Evolutionary conservation across 208 protist species (phyloP).

Genomic region (Leptomonas pyrrhocoris): DNA sequence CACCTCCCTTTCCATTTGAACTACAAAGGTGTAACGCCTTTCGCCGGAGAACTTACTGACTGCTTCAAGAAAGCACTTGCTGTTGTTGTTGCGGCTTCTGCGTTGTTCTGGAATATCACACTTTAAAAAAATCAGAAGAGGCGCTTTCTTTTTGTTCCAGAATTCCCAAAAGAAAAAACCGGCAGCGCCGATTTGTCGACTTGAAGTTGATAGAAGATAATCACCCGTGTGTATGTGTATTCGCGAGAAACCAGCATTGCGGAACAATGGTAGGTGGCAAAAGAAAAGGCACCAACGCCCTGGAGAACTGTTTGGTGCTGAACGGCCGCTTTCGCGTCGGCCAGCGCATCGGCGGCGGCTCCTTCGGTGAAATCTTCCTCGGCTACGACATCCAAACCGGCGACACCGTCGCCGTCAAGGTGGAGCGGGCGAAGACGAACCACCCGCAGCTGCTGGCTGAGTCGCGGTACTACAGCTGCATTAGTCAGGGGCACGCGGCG

Average conservation of each 20-base stretch:
- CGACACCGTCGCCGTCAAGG: constrained; percentile 91
- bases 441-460: constrained; percentile 94
- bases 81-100: too few relatives aligned
- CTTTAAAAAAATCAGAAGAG: too few relatives aligned
- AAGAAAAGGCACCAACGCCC: constrained; percentile 14
- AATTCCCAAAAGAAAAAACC: too few relatives aligned
- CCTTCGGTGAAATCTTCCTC: constrained; percentile 94
- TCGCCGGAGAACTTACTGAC: too few relatives aligned
- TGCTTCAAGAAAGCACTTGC: too few relatives aligned
- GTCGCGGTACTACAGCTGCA: constrained; percentile 86
- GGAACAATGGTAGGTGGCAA: constrained; percentile 19
- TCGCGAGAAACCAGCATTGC: not conserved
- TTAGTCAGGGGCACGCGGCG: constrained; percentile 70
- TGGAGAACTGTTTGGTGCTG: constrained; percentile 39
- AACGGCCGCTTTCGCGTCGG: constrained; percentile 93
- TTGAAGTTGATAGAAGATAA: too few relatives aligned
- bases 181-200: not conserved
- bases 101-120: too few relatives aligned
- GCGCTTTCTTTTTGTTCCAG: too few relatives aligned
- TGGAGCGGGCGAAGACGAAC: constrained; percentile 87
- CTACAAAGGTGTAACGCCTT: too few relatives aligned
- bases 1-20: too few relatives aligned
- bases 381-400: constrained; percentile 90
- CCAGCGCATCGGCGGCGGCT: constrained; percentile 97
- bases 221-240: too few relatives aligned